phyloP scores from a whole-genome alignment of 2,329 filamentous ascomycete genomes.

The Cryphonectria nitschkei region DNA sequence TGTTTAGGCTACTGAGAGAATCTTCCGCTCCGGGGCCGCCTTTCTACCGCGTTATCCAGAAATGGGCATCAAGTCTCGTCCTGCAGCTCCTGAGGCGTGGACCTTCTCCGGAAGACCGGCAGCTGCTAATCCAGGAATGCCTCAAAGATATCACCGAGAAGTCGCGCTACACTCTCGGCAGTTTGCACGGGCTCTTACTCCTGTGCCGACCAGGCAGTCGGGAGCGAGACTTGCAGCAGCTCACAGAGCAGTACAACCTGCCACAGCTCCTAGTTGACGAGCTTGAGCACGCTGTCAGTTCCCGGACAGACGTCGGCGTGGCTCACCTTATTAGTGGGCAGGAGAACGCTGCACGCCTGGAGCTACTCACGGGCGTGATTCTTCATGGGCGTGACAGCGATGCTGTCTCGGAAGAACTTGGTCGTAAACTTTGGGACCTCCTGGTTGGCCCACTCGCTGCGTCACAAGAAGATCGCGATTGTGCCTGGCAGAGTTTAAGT shows the following conservation, averaged over 20 bases:
- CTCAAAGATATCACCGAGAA: slow-evolving; percentile 68
- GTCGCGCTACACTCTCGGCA: slow-evolving; percentile 70
- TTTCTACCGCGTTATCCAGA: slow-evolving; percentile 32
- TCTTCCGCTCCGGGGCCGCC: slow-evolving; percentile 62
- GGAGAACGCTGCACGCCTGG: slow-evolving; percentile 58
- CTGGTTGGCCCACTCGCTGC: slow-evolving; percentile 69
- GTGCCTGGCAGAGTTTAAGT: slow-evolving; percentile 72
- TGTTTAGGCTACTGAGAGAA: slow-evolving; percentile 71
- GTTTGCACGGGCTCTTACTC: slow-evolving; percentile 66
- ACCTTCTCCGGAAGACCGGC: slow-evolving; percentile 57
- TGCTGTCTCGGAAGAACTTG: slow-evolving; percentile 64
- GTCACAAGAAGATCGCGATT: slow-evolving; percentile 62
- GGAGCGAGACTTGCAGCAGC: slow-evolving; percentile 60
- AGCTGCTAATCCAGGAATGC: slow-evolving; percentile 67
- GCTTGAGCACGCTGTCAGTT: slow-evolving; percentile 58
- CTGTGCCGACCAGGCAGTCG: slow-evolving; percentile 49
- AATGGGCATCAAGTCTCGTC: slow-evolving; percentile 23
- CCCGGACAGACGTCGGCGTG: slow-evolving; percentile 46
- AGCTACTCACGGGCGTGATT: slow-evolving; percentile 62
- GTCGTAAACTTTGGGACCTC: slow-evolving; percentile 70
- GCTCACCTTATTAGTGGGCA: slow-evolving; percentile 50
- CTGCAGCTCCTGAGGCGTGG: slow-evolving; percentile 57
- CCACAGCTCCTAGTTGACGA: slow-evolving; percentile 67
- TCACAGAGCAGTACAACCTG: slow-evolving; percentile 65
- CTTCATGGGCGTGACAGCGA: slow-evolving; percentile 55